Evolutionary conservation across 2,329 filamentous ascomycete species (phyloP).

Genomic region (Cryphonectria japonica): DNA sequence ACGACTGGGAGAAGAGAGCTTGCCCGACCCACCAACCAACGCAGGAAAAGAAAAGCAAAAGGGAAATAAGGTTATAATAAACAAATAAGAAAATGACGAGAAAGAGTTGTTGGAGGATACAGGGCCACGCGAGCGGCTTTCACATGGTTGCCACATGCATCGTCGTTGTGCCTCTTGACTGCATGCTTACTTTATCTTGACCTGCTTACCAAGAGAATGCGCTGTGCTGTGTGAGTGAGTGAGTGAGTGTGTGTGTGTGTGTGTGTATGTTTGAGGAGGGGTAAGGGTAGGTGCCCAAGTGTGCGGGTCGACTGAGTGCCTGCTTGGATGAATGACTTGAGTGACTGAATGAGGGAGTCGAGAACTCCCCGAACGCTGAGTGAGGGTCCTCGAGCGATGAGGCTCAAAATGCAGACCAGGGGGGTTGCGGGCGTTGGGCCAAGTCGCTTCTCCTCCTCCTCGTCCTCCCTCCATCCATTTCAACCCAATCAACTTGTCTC

Average conservation of each 20-base stretch:
- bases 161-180: not conserved
- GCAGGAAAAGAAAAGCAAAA: not conserved
- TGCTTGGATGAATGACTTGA: too few species aligned
- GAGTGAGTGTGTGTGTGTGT: not conserved
- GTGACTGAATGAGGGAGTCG: constrained; percentile 16
- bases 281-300: not conserved
- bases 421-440: not conserved
- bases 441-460: not conserved
- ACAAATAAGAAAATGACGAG: not conserved
- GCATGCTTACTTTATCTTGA: not conserved
- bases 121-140: not conserved
- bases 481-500: too few species aligned
- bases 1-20: too few species aligned
- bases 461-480: not conserved
- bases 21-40: not conserved
- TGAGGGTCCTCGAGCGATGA: constrained; percentile 20
- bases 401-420: constrained; percentile 28
- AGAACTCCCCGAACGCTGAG: constrained; percentile 26
- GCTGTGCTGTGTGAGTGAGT: too few species aligned
- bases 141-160: not conserved
- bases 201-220: too few species aligned
- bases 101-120: too few species aligned
- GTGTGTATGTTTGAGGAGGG: not conserved
- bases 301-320: too few species aligned
- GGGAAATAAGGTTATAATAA: not conserved